phyloP scores from a whole-genome alignment of 306 rosid species.

The Betula pendula region DNA sequence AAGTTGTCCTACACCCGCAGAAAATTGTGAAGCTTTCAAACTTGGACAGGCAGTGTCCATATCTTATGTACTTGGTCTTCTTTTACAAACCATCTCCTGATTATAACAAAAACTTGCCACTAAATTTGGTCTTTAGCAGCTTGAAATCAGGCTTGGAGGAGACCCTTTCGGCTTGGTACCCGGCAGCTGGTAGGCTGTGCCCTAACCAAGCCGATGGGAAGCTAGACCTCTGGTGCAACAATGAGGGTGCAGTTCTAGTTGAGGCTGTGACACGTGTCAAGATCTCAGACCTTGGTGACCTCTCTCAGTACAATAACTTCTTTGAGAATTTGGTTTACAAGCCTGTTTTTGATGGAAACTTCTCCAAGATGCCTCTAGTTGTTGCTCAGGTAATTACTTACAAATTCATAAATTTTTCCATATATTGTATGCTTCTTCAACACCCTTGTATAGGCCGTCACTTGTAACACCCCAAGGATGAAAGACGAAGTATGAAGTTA shows the following conservation, averaged over 20 bases:
- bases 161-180: slow-evolving; percentile 59
- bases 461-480: too few relatives aligned
- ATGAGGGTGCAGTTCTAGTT: slow-evolving; percentile 60
- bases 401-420: too few relatives aligned
- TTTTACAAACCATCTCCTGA: slow-evolving; percentile 42
- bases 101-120: slow-evolving; percentile 22
- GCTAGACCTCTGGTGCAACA: slow-evolving; percentile 70
- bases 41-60: slow-evolving; percentile 78
- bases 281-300: slow-evolving; percentile 65
- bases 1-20: slow-evolving; percentile 30
- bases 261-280: slow-evolving; percentile 39
- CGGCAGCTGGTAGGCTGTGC: slow-evolving; percentile 65
- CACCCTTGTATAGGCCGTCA: too few relatives aligned
- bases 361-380: slow-evolving; percentile 66
- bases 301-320: slow-evolving; percentile 56
- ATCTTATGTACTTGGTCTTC: slow-evolving; percentile 62
- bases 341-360: slow-evolving; percentile 53
- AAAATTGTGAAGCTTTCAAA: slow-evolving; percentile 59
- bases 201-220: slow-evolving; percentile 44
- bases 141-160: slow-evolving; percentile 67
- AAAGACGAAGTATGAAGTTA: too few relatives aligned
- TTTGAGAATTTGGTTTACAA: slow-evolving; percentile 60
- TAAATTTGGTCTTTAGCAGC: slow-evolving; percentile 44
- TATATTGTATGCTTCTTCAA: too few relatives aligned
- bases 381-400: too few relatives aligned